Base-by-base conservation (phyloP, 371 early-diverging fungal genomes). In the Mucor piriformis region DNA sequence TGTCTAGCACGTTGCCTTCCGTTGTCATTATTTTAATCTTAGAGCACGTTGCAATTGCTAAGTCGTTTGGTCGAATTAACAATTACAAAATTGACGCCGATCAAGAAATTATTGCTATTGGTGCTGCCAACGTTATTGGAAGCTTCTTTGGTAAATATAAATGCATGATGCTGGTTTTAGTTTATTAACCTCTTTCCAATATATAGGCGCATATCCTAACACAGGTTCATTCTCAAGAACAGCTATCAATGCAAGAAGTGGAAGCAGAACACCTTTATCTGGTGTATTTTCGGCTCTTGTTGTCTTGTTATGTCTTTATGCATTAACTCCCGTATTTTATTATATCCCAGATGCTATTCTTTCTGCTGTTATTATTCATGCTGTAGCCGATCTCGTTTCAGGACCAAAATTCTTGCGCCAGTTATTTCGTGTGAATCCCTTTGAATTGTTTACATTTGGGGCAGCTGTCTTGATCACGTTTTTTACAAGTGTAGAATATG, bases 171-270 rank as follows among this genome's bases (percentile, higher is more conserved):
- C 20, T 16, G 43, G 25, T 18, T 29, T n/a, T 58, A 20, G 40
- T 59, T 15, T 12, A 15, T 33, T 24, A 7, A 18, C 16, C 13
- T 44, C 27, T 46, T 48, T 34, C 11, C 16, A 16, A 27, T 20
- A 5, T 34, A 16, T 42, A 59, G 87, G 91, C 15, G 90, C 88
- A 0, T 93, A 88, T 74, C 92, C 95, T 10, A 88, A 89, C 8
- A 92, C 94, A 21, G 95, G 95, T 29, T 92, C 94, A 2, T 94
- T 96, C 65, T 92, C 92, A 8, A 86, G 97, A 57, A 88, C 92
- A 0, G 92, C 94, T 20, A 85, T 95, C 66, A 92, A 91, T 75
- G 76, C 84, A 46, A 72, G 85, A 50, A 83, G 88, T 18, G 94
- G 94, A 3, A 92, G 88, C 23, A 76, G 87, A 49, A 90, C 94